Evolutionary conservation across 2,329 filamentous ascomycete species (phyloP), one percentile per base, ranked within the genome.

Genomic region (Colletotrichum sp.): DNA sequence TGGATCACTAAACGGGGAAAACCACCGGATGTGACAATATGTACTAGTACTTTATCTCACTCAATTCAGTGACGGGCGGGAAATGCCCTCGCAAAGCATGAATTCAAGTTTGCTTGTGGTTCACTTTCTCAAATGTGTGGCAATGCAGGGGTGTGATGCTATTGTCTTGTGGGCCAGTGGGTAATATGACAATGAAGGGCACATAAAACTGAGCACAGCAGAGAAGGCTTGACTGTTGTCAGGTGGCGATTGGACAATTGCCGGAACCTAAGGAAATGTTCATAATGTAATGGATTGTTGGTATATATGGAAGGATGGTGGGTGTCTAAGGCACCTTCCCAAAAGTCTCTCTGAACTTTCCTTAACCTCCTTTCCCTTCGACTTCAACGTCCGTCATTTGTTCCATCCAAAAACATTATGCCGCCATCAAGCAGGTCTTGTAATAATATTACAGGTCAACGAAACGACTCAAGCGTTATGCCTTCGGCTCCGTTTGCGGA

Each of bases 21-120:
- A 10, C 16, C 63, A 60, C 73, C 64, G 64, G 64, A 57, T 76
- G 73, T 76, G 70, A 76, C 73, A 76, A 64, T 69, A 73, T 76
- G 73, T 76, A 76, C 73, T 73, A 76, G 70, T 76, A 73, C 57
- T 73, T 49, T 34, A 69, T 44, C 73, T 67, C 59, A 73, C 73
- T 76, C 70, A 73, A 68, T 30, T 52, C 64, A 63, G 55, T 44
- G 30, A 68, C 15, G 66, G 66, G 52, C 32, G n/a, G 21, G 52
- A 44, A 67, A 39, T 28, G 52, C 52, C 5, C 52, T 24, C 13
- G 16, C 52, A 60, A 30, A 39, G n/a, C 28, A 34, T 34, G 28
- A 21, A 36, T 13, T n/a, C 26, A n/a, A 18, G 57, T 18, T 28
- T 32, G 15, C 16, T 32, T 32, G 28, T 30, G 26, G 26, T 32